Conservation (phyloP, 2,329 filamentous ascomycete genomes). For the Pseudogymnoascus sp. region DNA sequence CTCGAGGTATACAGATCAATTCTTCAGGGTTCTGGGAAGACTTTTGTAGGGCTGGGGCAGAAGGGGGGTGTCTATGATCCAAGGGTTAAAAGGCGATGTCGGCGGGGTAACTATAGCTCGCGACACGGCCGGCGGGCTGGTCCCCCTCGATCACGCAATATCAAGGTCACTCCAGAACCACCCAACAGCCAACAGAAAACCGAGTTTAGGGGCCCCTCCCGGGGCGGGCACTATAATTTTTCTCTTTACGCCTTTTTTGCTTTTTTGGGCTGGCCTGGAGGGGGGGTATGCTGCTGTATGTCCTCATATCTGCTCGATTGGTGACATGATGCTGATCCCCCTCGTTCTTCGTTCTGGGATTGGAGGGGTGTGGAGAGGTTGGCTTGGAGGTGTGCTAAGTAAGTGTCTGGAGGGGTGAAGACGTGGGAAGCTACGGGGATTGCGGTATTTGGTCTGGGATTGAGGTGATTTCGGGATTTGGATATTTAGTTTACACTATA, state of each 20-base stretch:
- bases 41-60: neutral
- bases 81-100: neutral
- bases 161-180: neutral
- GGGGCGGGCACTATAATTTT: neutral
- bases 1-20: neutral
- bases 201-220: too few relatives aligned
- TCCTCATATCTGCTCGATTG: neutral
- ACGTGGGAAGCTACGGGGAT: neutral
- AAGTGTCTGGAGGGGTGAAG: too few relatives aligned
- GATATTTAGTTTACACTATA: too few relatives aligned
- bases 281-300: too few relatives aligned
- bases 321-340: too few relatives aligned
- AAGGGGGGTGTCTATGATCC: neutral
- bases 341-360: too few relatives aligned
- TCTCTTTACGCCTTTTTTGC: neutral
- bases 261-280: neutral
- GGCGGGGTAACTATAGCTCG: neutral
- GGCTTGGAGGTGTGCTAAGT: too few relatives aligned
- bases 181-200: neutral
- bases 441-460: neutral
- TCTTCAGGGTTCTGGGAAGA: neutral
- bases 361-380: too few relatives aligned
- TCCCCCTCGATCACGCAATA: neutral
- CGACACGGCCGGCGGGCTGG: neutral
- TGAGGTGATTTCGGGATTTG: too few relatives aligned